Percentiles rank a stretch among this genome's conserved stretches.
Evolutionary conservation across 2,329 filamentous ascomycete species (phyloP).

Genomic region (Trichoderma aggressivum): DNA sequence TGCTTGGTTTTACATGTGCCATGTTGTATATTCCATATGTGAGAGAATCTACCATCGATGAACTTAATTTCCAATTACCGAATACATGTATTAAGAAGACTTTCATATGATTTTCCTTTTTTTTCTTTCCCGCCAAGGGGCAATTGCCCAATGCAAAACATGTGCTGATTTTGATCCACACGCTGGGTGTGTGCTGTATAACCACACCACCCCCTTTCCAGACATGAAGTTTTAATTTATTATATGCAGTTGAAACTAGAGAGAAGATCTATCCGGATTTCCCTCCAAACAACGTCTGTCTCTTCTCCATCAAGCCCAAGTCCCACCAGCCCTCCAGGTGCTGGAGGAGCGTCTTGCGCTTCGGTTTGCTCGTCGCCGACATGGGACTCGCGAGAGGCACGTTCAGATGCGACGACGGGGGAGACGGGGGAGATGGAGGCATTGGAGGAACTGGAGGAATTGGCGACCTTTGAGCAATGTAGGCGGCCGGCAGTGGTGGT

Average conservation of each 20-base stretch:
- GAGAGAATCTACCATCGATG: neutral
- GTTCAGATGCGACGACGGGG: neutral
- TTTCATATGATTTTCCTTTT: neutral
- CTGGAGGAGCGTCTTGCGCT: neutral
- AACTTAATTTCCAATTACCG: neutral
- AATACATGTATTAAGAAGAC: neutral
- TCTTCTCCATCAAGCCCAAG: neutral
- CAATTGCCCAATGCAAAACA: neutral
- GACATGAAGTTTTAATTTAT: neutral
- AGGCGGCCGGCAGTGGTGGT: conserved; percentile 27
- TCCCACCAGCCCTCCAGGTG: neutral
- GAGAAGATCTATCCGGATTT: neutral
- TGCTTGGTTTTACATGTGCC: neutral
- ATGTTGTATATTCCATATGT: neutral
- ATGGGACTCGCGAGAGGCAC: neutral
- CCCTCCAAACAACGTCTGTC: neutral
- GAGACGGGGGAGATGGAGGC: neutral
- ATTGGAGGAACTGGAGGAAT: neutral
- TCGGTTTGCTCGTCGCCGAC: neutral
- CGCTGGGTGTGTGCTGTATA: neutral
- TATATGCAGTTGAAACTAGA: neutral
- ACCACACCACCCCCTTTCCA: neutral
- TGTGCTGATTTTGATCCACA: neutral
- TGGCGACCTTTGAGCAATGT: neutral
- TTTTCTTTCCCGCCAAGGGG: neutral